A percentile compares a stretch with the other conserved stretches of the same genome.
These are phyloP conservation scores for Candida hungchunana DNA, from an alignment of 805 yeast genomes.

Conservation along the genomic window DNA sequence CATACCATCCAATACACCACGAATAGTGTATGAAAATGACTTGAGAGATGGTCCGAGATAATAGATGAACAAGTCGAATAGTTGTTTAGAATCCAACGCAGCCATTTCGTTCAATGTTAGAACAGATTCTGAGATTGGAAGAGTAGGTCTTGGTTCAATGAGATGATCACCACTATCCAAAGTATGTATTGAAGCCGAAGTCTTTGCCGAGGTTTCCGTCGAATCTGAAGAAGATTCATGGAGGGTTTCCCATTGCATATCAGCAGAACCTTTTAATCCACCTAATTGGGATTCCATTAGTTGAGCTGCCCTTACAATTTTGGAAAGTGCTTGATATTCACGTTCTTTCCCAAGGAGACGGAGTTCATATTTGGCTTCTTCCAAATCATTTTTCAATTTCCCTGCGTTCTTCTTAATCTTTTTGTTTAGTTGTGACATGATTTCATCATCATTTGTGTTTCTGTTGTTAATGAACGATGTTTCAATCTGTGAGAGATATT, in stretches of 20 bases:
- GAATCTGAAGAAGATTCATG: constrained; percentile 24
- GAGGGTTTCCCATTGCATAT: constrained; percentile 57
- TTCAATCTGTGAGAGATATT: constrained; percentile 41
- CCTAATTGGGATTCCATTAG: constrained; percentile 54
- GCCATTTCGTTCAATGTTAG: constrained; percentile 14
- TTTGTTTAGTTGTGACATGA: constrained; percentile 28
- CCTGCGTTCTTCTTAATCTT: constrained; percentile 38
- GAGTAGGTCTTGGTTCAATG: neutral
- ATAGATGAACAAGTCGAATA: constrained; percentile 63
- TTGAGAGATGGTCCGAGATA: constrained; percentile 71
- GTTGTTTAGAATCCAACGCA: constrained; percentile 31
- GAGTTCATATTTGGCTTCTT: constrained; percentile 63
- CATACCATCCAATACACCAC: constrained; percentile 53
- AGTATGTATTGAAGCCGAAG: constrained; percentile 5
- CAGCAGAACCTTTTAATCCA: constrained; percentile 64
- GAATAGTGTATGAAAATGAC: constrained; percentile 59
- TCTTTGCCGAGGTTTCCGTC: neutral
- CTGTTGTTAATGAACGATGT: constrained; percentile 46
- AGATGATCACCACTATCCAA: constrained; percentile 5
- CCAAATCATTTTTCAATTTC: constrained; percentile 37
- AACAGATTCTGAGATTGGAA: constrained; percentile 9
- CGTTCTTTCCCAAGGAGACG: constrained; percentile 48
- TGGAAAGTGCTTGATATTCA: constrained; percentile 42
- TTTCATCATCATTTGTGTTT: constrained; percentile 34
- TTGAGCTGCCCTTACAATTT: constrained; percentile 48